phyloP scores from a whole-genome alignment of 2,329 filamentous ascomycete species.

The Dothistroma pini region DNA sequence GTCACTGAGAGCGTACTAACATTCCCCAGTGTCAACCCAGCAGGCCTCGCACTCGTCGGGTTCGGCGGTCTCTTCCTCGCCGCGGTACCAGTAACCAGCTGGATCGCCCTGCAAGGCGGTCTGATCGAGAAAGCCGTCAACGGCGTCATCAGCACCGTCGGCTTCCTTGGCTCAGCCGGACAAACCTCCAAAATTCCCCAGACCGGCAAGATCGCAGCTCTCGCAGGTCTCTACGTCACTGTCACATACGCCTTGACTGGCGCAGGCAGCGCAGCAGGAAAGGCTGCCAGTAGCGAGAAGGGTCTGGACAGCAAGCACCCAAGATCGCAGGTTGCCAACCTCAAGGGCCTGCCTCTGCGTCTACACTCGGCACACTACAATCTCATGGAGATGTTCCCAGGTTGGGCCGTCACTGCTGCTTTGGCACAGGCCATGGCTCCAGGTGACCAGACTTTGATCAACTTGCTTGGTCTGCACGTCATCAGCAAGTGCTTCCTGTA shows the following conservation, averaged over 20 bases:
- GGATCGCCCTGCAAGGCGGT: slow-evolving; percentile 26
- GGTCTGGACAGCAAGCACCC: slow-evolving; percentile 30
- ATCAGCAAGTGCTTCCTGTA: slow-evolving; percentile 30
- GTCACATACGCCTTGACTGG: slow-evolving; percentile 30
- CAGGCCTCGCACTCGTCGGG: slow-evolving; percentile 26
- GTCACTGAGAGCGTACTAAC: slow-evolving; percentile 1
- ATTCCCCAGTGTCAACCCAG: slow-evolving; percentile 22
- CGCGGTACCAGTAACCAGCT: slow-evolving; percentile 29
- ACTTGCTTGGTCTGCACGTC: slow-evolving; percentile 32
- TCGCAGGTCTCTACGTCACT: slow-evolving; percentile 28
- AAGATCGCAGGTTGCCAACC: slow-evolving; percentile 19
- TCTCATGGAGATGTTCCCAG: slow-evolving; percentile 30
- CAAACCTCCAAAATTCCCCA: slow-evolving; percentile 17
- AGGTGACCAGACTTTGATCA: slow-evolving; percentile 28
- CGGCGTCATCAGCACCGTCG: slow-evolving; percentile 24
- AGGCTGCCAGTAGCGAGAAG: slow-evolving; percentile 22
- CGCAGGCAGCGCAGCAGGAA: slow-evolving; percentile 27
- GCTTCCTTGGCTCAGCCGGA: slow-evolving; percentile 26
- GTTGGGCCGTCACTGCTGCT: slow-evolving; percentile 28
- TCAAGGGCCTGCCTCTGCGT: slow-evolving; percentile 28
- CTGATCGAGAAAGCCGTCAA: slow-evolving; percentile 29
- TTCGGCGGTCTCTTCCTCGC: slow-evolving; percentile 31
- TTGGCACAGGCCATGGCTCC: slow-evolving; percentile 31
- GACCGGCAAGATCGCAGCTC: slow-evolving; percentile 29
- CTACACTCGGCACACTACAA: slow-evolving; percentile 29